phyloP scores from a whole-genome alignment of 1,284 basidiomycete genomes.

The Malassezia sympodialis region DNA sequence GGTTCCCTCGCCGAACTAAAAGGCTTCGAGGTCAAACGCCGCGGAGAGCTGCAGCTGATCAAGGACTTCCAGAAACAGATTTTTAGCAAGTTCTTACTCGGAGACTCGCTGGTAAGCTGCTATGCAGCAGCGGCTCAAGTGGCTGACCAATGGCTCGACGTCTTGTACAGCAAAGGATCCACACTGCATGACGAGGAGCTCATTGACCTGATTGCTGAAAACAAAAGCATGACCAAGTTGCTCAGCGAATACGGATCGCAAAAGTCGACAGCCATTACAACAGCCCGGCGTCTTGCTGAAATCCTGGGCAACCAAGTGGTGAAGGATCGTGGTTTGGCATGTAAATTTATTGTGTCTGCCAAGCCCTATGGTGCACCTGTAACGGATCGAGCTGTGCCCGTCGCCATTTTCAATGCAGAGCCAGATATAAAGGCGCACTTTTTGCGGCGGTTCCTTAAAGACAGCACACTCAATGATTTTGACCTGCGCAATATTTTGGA shows the following conservation, averaged over 20 bases:
- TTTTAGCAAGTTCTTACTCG: conserved; percentile 93
- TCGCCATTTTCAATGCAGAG: conserved; percentile 98
- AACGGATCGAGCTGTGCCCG: conserved; percentile 89
- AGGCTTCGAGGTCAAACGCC: conserved; percentile 96
- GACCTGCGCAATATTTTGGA: conserved; percentile 90
- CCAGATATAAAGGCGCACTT: conserved; percentile 78
- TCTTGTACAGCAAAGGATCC: conserved; percentile 76
- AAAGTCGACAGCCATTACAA: conserved; percentile 97
- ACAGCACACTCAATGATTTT: conserved; percentile 75
- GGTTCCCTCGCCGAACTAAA: conserved; percentile 93
- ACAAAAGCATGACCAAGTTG: conserved; percentile 94
- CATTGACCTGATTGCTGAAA: conserved; percentile 95
- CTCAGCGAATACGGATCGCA: conserved; percentile 89
- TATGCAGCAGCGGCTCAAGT: conserved; percentile 87
- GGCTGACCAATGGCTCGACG: conserved; percentile 94
- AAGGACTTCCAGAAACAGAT: conserved; percentile 99
- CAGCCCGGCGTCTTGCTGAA: conserved; percentile 85
- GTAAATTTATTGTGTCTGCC: conserved; percentile 96
- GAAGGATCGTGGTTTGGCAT: conserved; percentile 96
- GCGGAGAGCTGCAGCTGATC: conserved; percentile 95
- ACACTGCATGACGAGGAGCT: conserved; percentile 81
- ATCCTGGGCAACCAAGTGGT: conserved; percentile 98
- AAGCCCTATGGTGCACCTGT: conserved; percentile 88
- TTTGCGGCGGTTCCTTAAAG: conserved; percentile 91
- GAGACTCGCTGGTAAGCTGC: conserved; percentile 83